Evolutionary conservation across 257 asterid genomes (phyloP), one percentile per base, ranked within the genome.

Genomic region (Pogostemon cablin): DNA sequence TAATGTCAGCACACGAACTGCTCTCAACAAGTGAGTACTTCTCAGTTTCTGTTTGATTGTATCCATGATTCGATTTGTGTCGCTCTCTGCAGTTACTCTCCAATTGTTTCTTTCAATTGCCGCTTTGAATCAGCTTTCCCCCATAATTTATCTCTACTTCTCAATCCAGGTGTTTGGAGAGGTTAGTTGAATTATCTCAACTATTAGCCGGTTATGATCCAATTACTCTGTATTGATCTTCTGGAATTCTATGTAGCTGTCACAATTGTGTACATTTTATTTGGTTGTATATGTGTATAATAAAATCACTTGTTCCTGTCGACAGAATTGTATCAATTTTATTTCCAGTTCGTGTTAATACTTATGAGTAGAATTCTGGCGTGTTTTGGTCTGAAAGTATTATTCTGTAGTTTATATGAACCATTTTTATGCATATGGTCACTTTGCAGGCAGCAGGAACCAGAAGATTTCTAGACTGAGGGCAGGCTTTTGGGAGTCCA

Each of bases 401-500:
- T 15, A n/a, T 60, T 61, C 50, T 40, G 35, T 11, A 5, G 7
- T 11, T 5, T 63, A 58, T 34, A 58, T 42, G 48, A 50, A 32
- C 52, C 71, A 43, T 69, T 72, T 68, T 15, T 42, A 57, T 39
- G 41, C 32, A 11, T 25, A 39, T 11, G 0, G 25, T 47, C 52
- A 3, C n/a, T n/a, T n/a, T n/a, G n/a, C n/a, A n/a, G 99, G 91
- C 72, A 70, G 70, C 75, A 74, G 91, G 83, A 86, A 71, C 71
- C 80, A 44, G 53, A 85, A 75, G 83, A 74, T 77, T 71, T 85
- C 81, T 73, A 87, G 72, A 63, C 74, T 87, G 58, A 91, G 79
- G 82, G 95, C 95, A 37, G 78, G 86, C 62, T 91, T 91, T 50
- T 93, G 99, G 99, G 97, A 93, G 69, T 86, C 98, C 73, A 89